phyloP scores from a whole-genome alignment of 805 yeast species.

The Yarrowia sp. region DNA sequence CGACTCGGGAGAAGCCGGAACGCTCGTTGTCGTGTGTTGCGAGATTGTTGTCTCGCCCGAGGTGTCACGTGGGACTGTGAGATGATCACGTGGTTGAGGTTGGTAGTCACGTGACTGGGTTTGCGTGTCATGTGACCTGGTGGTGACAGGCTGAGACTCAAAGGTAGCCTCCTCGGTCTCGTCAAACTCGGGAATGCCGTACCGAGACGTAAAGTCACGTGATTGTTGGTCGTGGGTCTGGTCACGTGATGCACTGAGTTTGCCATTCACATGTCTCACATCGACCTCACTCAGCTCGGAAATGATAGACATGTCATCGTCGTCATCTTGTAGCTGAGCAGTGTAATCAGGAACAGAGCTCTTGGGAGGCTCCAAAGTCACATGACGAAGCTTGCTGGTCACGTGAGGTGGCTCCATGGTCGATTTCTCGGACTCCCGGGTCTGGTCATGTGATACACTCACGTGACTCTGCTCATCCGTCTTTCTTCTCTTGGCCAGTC shows the following conservation, averaged over 20 bases:
- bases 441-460: neutral
- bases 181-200: slow-evolving; percentile 24
- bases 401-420: slow-evolving; percentile 11
- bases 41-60: slow-evolving; percentile 11
- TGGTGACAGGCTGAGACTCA: neutral
- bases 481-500: slow-evolving; percentile 7
- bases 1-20: slow-evolving; percentile 9
- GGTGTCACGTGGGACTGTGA: neutral
- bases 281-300: slow-evolving; percentile 26
- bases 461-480: slow-evolving; percentile 9
- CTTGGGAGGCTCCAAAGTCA: slow-evolving; percentile 8
- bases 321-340: neutral
- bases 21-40: slow-evolving; percentile 2
- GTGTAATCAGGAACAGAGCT: neutral
- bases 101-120: slow-evolving; percentile 7
- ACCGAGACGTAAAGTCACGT: slow-evolving; percentile 18
- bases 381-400: slow-evolving; percentile 13
- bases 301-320: slow-evolving; percentile 9
- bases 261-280: neutral
- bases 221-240: neutral
- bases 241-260: neutral
- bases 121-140: neutral
- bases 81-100: neutral
- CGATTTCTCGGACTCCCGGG: neutral
- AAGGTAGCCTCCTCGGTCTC: neutral